phyloP scores from a whole-genome alignment of 257 asterid species.

The Fraxinus pennsylvanica region DNA sequence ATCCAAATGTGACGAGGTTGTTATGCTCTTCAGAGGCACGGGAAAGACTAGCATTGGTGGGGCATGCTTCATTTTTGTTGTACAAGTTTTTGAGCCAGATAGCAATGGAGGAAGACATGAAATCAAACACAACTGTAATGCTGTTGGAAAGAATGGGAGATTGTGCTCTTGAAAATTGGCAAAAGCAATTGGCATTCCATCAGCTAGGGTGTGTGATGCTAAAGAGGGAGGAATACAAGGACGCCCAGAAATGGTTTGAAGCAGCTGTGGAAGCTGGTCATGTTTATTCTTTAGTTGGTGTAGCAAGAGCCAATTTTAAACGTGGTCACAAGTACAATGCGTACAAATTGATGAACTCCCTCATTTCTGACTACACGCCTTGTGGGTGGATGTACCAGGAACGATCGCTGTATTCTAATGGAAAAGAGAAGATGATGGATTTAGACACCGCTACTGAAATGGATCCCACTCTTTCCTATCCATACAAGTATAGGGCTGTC shows the following conservation, averaged over 20 bases:
- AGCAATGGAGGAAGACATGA: constrained; percentile 83
- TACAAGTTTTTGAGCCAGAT: constrained; percentile 75
- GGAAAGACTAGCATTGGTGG: constrained; percentile 53
- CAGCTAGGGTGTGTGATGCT: constrained; percentile 96
- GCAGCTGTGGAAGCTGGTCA: constrained; percentile 74
- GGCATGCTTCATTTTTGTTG: constrained; percentile 81
- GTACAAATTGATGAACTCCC: constrained; percentile 70
- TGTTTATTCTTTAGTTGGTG: constrained; percentile 75
- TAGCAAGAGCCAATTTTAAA: constrained; percentile 75
- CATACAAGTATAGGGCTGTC: constrained; percentile 77
- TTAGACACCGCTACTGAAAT: constrained; percentile 70
- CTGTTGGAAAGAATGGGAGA: constrained; percentile 81
- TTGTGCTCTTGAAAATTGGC: constrained; percentile 74
- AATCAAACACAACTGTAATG: constrained; percentile 80
- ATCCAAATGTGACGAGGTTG: constrained; percentile 51
- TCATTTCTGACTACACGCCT: constrained; percentile 63
- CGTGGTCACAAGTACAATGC: constrained; percentile 92
- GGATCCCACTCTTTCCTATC: constrained; percentile 90
- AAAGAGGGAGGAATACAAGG: constrained; percentile 81
- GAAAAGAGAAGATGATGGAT: constrained; percentile 75
- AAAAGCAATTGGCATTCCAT: constrained; percentile 77
- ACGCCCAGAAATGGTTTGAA: constrained; percentile 90
- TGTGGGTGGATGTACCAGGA: constrained; percentile 99
- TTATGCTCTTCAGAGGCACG: constrained; percentile 73
- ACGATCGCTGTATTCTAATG: constrained; percentile 70